These are phyloP conservation scores for Taxillus chinensis DNA, from an alignment of 164 flowering plant genomes.

Conservation along the genomic window DNA sequence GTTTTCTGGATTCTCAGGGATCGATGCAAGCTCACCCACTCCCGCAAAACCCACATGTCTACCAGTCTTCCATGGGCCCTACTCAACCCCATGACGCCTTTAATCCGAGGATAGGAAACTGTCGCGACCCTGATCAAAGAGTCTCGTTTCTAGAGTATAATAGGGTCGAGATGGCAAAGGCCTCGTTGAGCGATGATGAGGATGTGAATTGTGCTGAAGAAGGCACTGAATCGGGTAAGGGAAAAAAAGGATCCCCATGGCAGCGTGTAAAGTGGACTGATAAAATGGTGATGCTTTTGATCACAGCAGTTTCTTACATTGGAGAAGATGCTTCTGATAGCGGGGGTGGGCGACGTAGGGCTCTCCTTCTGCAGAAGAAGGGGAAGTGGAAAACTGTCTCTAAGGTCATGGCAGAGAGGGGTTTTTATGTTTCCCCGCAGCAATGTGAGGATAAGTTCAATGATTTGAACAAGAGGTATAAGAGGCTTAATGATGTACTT, in stretches of 20 bases:
- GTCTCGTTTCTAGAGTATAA: constrained; percentile 8
- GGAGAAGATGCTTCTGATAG: constrained; percentile 21
- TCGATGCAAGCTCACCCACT: constrained; percentile 12
- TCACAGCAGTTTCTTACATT: constrained; percentile 28
- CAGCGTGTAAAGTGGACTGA: constrained; percentile 33
- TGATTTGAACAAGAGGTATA: constrained; percentile 36
- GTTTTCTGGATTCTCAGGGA: constrained; percentile 6
- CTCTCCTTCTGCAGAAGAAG: constrained; percentile 23
- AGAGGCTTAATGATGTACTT: constrained; percentile 35
- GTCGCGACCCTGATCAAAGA: constrained; percentile 1
- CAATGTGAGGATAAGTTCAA: constrained; percentile 44
- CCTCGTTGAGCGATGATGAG: constrained; percentile 22
- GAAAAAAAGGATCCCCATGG: constrained; percentile 22
- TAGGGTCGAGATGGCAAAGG: constrained; percentile 12
- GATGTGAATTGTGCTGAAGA: constrained; percentile 20
- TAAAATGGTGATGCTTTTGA: constrained; percentile 20
- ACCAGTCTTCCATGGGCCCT: neutral
- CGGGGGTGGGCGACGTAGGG: constrained; percentile 14
- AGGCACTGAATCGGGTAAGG: constrained; percentile 5
- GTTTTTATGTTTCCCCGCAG: constrained; percentile 33
- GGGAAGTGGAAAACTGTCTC: constrained; percentile 42
- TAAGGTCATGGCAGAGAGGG: constrained; percentile 30
- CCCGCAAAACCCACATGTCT: neutral
- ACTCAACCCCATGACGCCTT: constrained; percentile 20
- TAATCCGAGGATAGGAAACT: constrained; percentile 1